phyloP scores from a whole-genome alignment of 2,329 filamentous ascomycete species.

The Hymenoscyphus fructigenus region DNA sequence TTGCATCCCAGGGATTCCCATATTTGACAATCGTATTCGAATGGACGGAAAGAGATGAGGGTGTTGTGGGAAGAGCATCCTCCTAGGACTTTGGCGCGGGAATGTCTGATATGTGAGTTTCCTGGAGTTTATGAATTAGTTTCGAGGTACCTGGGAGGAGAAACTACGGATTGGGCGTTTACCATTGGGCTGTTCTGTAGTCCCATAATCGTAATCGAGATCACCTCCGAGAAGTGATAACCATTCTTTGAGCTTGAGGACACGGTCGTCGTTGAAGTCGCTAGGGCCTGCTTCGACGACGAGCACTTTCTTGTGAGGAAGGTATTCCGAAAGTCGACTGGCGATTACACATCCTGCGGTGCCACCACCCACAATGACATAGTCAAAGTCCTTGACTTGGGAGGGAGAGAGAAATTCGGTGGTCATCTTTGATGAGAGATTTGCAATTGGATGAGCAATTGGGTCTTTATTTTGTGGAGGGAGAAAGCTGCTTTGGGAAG shows the following conservation, averaged over 20 bases:
- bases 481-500: neutral
- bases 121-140: constrained; percentile 46
- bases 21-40: constrained; percentile 81
- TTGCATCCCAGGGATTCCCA: constrained; percentile 81
- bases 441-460: constrained; percentile 12
- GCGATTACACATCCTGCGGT: constrained; percentile 50
- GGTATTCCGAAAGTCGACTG: constrained; percentile 62
- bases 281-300: constrained; percentile 87
- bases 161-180: constrained; percentile 55
- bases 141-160: neutral
- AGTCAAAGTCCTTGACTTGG: constrained; percentile 43
- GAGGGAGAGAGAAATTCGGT: constrained; percentile 34
- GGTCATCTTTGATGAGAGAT: constrained; percentile 28
- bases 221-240: constrained; percentile 79
- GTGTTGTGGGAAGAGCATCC: constrained; percentile 95
- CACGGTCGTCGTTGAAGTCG: constrained; percentile 84
- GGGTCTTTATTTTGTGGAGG: neutral
- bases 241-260: constrained; percentile 86
- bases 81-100: constrained; percentile 86
- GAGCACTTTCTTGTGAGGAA: constrained; percentile 78
- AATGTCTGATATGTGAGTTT: constrained; percentile 90
- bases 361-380: constrained; percentile 50
- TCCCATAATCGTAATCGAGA: constrained; percentile 88
- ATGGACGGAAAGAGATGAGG: constrained; percentile 87
- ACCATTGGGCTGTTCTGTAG: constrained; percentile 82